Conservation (phyloP, 2,329 filamentous ascomycete species). For the Phyllosticta capitalensis region DNA sequence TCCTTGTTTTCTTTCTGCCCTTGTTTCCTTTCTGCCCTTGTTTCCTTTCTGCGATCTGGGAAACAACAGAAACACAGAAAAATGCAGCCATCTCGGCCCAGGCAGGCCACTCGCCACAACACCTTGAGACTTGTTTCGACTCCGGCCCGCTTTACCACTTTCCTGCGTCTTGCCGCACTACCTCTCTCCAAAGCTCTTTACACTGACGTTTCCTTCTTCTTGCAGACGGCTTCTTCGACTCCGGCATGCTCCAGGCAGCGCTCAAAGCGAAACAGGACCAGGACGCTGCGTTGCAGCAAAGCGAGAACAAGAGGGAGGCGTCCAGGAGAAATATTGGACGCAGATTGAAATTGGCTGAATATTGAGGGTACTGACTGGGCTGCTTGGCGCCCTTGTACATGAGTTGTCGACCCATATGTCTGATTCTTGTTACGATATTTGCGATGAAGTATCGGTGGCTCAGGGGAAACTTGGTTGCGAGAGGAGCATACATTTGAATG, state of each 20-base stretch:
- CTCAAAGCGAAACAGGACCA: slow-evolving; percentile 59
- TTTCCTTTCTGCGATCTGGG: background rate
- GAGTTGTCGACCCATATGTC: background rate
- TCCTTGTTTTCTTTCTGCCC: background rate
- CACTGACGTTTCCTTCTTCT: background rate
- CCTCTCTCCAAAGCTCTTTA: slow-evolving; percentile 2
- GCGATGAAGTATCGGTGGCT: background rate
- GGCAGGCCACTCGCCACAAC: background rate
- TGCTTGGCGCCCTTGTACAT: background rate
- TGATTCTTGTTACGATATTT: background rate
- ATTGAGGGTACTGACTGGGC: slow-evolving; percentile 32
- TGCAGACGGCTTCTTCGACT: slow-evolving; percentile 92
- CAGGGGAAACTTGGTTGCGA: too few relatives aligned
- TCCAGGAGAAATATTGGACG: slow-evolving; percentile 63
- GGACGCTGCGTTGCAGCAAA: slow-evolving; percentile 36
- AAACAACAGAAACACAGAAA: background rate
- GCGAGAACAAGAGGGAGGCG: slow-evolving; percentile 52
- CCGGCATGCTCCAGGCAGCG: slow-evolving; percentile 84
- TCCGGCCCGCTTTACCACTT: background rate
- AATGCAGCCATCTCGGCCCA: background rate
- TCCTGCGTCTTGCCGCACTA: background rate
- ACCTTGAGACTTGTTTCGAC: background rate
- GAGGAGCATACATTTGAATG: too few relatives aligned
- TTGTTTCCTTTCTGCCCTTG: background rate
- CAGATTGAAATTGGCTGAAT: slow-evolving; percentile 62